A percentile compares a stretch with the other conserved stretches of the same genome.
phyloP scores from a whole-genome alignment of 768 basidiomycete genomes.

The Leucocoprinus leucothites region DNA sequence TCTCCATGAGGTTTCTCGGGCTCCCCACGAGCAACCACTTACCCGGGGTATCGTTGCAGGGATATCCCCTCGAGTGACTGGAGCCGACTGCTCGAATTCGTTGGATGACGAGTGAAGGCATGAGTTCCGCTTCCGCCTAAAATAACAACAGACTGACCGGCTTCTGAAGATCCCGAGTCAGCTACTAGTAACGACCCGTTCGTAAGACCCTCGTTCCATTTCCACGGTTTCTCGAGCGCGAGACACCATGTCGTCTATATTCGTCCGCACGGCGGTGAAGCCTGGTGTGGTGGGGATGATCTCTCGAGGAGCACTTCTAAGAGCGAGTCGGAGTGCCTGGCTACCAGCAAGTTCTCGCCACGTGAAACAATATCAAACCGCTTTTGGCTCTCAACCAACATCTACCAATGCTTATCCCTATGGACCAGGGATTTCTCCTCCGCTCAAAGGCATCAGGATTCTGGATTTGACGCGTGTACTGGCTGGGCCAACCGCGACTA shows the following conservation, averaged over 20 bases:
- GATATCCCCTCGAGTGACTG: no score
- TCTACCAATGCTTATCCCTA: constrained; percentile 22
- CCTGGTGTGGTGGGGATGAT: not conserved
- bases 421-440: constrained; percentile 64
- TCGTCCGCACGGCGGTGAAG: not conserved
- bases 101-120: no score
- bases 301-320: not conserved
- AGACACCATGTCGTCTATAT: constrained; percentile 1
- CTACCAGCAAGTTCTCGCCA: not conserved
- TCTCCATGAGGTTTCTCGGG: no score
- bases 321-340: no score
- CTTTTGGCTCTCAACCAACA: constrained; percentile 3
- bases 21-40: no score
- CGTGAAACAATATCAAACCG: constrained; percentile 9
- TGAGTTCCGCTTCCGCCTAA: not conserved
- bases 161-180: not conserved
- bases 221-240: not conserved
- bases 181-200: no score
- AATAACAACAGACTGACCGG: not conserved
- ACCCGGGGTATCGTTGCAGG: no score
- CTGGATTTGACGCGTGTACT: constrained; percentile 88
- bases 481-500: constrained; percentile 89
- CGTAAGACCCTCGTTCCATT: no score
- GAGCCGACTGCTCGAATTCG: no score
- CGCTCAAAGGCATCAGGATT: constrained; percentile 76